phyloP scores from a whole-genome alignment of 139 green algal genomes.

The Volvox africanus region DNA sequence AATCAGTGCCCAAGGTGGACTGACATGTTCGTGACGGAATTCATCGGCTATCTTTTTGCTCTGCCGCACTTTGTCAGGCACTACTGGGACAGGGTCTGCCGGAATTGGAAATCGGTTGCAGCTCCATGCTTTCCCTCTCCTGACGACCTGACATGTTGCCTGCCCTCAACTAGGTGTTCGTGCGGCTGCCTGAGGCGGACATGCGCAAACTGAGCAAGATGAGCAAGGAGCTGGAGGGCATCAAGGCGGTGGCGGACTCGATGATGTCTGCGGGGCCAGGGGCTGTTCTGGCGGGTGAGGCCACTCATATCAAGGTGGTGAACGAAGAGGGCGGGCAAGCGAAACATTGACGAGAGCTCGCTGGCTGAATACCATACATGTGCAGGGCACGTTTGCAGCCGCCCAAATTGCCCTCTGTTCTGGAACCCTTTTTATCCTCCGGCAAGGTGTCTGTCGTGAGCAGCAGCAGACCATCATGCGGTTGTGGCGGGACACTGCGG shows the following conservation, averaged over 20 bases:
- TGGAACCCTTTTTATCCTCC: background rate
- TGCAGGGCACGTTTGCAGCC: too few relatives aligned
- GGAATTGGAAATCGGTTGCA: too few relatives aligned
- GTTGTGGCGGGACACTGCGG: slow-evolving; percentile 76
- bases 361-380: too few relatives aligned
- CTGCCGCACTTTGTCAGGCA: too few relatives aligned
- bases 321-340: too few relatives aligned
- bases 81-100: too few relatives aligned
- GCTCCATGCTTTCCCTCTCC: too few relatives aligned
- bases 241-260: slow-evolving; percentile 6
- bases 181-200: slow-evolving; percentile 21
- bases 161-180: slow-evolving; percentile 21
- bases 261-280: slow-evolving; percentile 1
- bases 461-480: slow-evolving; percentile 71
- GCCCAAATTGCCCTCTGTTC: background rate
- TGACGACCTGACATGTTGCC: background rate
- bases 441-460: slow-evolving; percentile 44
- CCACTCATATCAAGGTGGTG: too few relatives aligned
- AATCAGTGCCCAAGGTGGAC: too few relatives aligned
- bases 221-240: slow-evolving; percentile 11
- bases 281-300: background rate
- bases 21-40: too few relatives aligned
- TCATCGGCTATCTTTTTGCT: too few relatives aligned
- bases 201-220: background rate
- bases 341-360: too few relatives aligned